Conservation (phyloP, 169 alveolate genomes). For the Plasmodium cynomolgi region DNA sequence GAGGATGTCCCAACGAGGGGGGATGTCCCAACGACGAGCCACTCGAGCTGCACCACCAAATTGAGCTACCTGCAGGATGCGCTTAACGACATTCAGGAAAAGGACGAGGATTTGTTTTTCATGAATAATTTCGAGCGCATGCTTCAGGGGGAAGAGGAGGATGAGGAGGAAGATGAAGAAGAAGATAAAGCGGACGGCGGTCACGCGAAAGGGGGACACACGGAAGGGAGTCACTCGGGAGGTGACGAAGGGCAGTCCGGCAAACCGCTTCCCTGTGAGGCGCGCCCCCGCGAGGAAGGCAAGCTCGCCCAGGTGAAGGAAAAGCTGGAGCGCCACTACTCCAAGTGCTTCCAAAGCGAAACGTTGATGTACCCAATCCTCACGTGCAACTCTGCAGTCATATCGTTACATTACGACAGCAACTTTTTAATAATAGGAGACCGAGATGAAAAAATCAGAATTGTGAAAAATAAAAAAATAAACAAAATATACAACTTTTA, state of each 20-base stretch:
- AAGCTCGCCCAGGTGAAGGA: slow-evolving; percentile 25
- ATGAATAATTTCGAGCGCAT: slow-evolving; percentile 50
- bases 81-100: slow-evolving; percentile 47
- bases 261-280: background rate
- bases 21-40: background rate
- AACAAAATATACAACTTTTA: slow-evolving; percentile 64
- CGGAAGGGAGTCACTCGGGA: background rate
- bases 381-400: slow-evolving; percentile 44
- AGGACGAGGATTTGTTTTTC: slow-evolving; percentile 70
- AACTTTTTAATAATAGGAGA: slow-evolving; percentile 65
- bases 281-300: background rate
- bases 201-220: background rate
- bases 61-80: slow-evolving; percentile 35
- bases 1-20: background rate
- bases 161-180: background rate
- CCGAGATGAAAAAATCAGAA: slow-evolving; percentile 73
- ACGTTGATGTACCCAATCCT: slow-evolving; percentile 13
- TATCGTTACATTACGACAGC: slow-evolving; percentile 49
- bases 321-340: slow-evolving; percentile 26
- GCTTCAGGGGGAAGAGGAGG: background rate
- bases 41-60: background rate
- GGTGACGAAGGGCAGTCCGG: background rate
- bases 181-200: background rate
- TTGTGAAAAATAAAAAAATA: slow-evolving; percentile 46
- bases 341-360: slow-evolving; percentile 37